phyloP scores from a whole-genome alignment of 192 early-diverging fungal species.

The Rhizophagus sp. region DNA sequence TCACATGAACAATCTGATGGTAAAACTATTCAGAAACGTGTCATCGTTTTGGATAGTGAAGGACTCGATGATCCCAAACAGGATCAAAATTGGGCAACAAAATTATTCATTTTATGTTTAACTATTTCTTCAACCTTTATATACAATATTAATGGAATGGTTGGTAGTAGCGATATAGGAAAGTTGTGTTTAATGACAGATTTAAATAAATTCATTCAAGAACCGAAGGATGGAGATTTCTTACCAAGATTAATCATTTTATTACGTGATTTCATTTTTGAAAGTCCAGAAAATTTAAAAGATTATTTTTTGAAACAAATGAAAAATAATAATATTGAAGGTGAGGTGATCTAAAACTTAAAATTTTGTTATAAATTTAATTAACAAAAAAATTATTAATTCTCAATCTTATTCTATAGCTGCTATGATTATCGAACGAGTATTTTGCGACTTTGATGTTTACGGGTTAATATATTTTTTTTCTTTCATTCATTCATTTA shows the following conservation, averaged over 20 bases:
- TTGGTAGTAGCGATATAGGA: conserved; percentile 4
- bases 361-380: no score
- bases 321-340: not conserved
- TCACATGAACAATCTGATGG: not conserved
- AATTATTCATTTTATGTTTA: conserved; percentile 27
- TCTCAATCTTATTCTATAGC: no score
- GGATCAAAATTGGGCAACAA: conserved; percentile 6
- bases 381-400: no score
- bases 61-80: conserved; percentile 26
- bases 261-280: conserved; percentile 12
- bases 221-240: not conserved
- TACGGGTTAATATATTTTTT: no score
- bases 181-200: conserved; percentile 26
- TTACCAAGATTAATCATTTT: conserved; percentile 14
- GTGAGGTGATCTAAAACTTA: not conserved
- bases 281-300: not conserved
- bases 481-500: no score
- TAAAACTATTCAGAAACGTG: not conserved
- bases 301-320: conserved; percentile 15
- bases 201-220: conserved; percentile 14
- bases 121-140: conserved; percentile 18
- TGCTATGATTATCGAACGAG: no score
- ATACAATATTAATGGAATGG: conserved; percentile 21
- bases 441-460: no score
- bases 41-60: conserved; percentile 21